Evolutionary conservation across 2,329 filamentous ascomycete species (phyloP).

Genomic region (Xylariaceae sp.): DNA sequence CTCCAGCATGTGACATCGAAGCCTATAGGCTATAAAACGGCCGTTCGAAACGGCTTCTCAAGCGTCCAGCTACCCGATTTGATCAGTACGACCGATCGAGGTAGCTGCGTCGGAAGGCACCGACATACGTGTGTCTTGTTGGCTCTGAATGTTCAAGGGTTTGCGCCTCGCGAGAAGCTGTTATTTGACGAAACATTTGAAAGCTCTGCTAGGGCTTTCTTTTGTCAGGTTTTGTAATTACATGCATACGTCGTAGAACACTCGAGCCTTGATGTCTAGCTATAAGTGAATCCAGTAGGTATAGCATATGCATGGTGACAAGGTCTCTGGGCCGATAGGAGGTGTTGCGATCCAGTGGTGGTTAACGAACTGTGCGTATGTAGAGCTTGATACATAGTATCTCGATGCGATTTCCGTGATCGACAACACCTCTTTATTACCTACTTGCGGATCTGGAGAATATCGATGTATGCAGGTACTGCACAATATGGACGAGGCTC

Average conservation of each 20-base stretch:
- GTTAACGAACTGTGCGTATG: neutral
- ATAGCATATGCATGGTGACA: neutral
- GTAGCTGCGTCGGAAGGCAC: slow-evolving; percentile 11
- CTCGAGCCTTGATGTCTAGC: neutral
- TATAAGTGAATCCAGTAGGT: neutral
- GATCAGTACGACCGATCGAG: slow-evolving; percentile 14
- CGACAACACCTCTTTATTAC: neutral
- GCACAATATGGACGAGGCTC: neutral
- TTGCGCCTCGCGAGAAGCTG: slow-evolving; percentile 1
- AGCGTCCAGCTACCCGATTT: slow-evolving; percentile 12
- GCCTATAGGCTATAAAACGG: slow-evolving; percentile 13
- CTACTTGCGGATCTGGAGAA: neutral
- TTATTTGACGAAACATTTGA: slow-evolving; percentile 12
- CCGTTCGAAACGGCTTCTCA: slow-evolving; percentile 5
- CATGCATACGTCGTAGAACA: neutral
- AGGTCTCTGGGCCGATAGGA: neutral
- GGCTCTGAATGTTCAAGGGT: slow-evolving; percentile 13
- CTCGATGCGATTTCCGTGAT: neutral
- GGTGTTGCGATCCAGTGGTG: no score
- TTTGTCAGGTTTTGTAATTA: slow-evolving; percentile 11
- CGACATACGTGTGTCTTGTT: slow-evolving; percentile 18
- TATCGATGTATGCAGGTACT: neutral
- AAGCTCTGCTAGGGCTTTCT: slow-evolving; percentile 9
- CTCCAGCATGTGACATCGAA: slow-evolving; percentile 24
- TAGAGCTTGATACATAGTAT: neutral